These are phyloP conservation scores for Acorus calamus DNA, from an alignment of 106 monocot species.

Conservation along the genomic window DNA sequence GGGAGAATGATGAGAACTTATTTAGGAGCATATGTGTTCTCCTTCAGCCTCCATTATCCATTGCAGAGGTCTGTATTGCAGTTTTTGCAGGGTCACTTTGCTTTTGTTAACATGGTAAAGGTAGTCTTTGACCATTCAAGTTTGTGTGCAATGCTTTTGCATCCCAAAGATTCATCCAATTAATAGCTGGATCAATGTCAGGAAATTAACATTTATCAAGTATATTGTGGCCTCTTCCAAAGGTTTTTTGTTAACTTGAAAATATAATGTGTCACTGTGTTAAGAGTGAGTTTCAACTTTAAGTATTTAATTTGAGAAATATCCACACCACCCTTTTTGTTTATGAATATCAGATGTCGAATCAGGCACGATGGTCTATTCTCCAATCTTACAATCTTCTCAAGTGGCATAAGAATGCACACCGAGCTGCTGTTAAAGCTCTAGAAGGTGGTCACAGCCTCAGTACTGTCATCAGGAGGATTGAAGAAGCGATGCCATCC, in stretches of 20 bases:
- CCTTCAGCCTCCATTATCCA: slow-evolving; percentile 8
- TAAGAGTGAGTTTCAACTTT: too few species aligned
- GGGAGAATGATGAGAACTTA: slow-evolving; percentile 17
- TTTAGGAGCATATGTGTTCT: slow-evolving; percentile 15
- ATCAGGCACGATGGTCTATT: slow-evolving; percentile 14
- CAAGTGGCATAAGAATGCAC: slow-evolving; percentile 11
- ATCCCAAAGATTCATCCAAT: too few species aligned
- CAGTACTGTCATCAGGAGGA: slow-evolving; percentile 9
- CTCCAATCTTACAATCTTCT: slow-evolving; percentile 17
- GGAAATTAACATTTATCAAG: too few species aligned
- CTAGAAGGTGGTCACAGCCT: slow-evolving; percentile 10
- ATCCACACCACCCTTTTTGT: neutral
- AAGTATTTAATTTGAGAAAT: too few species aligned
- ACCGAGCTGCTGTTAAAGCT: slow-evolving; percentile 17
- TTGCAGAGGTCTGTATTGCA: slow-evolving; percentile 9
- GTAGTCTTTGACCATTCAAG: too few species aligned
- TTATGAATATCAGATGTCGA: slow-evolving; percentile 8
- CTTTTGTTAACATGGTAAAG: too few species aligned
- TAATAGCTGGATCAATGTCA: too few species aligned
- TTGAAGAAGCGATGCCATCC: slow-evolving; percentile 12
- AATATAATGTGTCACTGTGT: too few species aligned
- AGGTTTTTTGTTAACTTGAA: too few species aligned
- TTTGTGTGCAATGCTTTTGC: too few species aligned
- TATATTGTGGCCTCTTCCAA: too few species aligned
- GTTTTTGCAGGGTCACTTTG: too few species aligned